Evolutionary conservation across 1,284 basidiomycete species (phyloP), one percentile per base, ranked within the genome.

Genomic region (Peniophora sp.): DNA sequence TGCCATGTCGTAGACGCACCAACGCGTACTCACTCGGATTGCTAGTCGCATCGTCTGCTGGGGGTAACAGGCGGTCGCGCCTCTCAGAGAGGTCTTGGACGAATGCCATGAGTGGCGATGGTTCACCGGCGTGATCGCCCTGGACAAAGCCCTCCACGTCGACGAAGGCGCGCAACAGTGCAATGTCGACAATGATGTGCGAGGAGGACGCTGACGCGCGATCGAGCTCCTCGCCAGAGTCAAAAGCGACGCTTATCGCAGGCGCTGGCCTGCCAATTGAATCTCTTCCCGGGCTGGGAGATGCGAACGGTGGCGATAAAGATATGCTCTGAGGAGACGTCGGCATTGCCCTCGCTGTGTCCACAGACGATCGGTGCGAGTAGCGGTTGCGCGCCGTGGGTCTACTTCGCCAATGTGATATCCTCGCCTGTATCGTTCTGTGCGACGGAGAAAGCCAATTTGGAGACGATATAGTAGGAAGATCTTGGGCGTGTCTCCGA

Each of bases 81-180:
- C 37, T n/a, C 8, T 8, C 37, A 8, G 37, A 8, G 37, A 41
- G 8, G 37, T 41, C 37, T n/a, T 20, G 18, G 5, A 41, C 37
- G n/a, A 41, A 41, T n/a, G 6, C 8, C 18, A 41, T 17, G 18
- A 20, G 8, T 8, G 37, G 5, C 8, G 37, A 41, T 8, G 37
- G 37, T 15, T 41, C n/a, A 8, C n/a, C 18, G 6, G 15, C 8
- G n/a, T 41, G n/a, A 5, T 20, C 15, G 37, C 18, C 37, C 15
- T 41, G 18, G 8, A n/a, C 37, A n/a, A 41, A n/a, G 37, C n/a
- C n/a, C 8, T 20, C n/a, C n/a, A 90, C 68, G 62, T 94, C 90
- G 27, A 88, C 51, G 60, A 91, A 90, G 12, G 88, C 43, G 59
- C 92, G 90, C 5, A 92, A 58, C 1, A 89, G 83, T 1, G 72